Evolutionary conservation across 305 asterid species (phyloP).

Genomic region (Fraxinus velutina): DNA sequence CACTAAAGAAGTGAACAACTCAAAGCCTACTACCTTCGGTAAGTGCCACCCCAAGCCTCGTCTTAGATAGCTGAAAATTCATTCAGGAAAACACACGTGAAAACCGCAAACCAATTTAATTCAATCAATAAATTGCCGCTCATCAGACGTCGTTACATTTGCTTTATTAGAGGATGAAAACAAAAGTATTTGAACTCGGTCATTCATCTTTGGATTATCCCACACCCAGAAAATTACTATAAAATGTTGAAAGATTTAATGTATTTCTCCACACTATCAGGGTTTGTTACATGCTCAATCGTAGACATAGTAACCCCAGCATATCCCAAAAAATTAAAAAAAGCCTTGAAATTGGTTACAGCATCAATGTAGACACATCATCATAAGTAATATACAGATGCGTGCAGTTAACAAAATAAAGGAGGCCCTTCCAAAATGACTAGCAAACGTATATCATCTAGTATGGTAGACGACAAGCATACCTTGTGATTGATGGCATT

Average conservation of each 20-base stretch:
- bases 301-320: background rate
- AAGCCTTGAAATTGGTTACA: background rate
- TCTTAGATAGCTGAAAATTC: constrained; percentile 68
- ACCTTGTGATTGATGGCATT: constrained; percentile 96
- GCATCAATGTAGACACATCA: background rate
- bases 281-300: background rate
- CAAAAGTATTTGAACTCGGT: background rate
- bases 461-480: background rate
- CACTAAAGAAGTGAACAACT: constrained; percentile 72
- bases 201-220: background rate
- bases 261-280: background rate
- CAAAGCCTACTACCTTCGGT: constrained; percentile 83
- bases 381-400: background rate
- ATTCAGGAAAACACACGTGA: background rate
- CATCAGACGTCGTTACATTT: background rate
- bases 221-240: background rate
- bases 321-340: background rate
- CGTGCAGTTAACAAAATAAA: background rate
- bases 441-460: background rate
- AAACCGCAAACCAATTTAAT: background rate
- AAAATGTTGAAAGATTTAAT: background rate
- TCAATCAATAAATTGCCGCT: background rate
- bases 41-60: constrained; percentile 87
- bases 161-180: background rate
- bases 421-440: background rate